Evolutionary conservation across 106 monocot species (phyloP).

Genomic region (Allium cepa): DNA sequence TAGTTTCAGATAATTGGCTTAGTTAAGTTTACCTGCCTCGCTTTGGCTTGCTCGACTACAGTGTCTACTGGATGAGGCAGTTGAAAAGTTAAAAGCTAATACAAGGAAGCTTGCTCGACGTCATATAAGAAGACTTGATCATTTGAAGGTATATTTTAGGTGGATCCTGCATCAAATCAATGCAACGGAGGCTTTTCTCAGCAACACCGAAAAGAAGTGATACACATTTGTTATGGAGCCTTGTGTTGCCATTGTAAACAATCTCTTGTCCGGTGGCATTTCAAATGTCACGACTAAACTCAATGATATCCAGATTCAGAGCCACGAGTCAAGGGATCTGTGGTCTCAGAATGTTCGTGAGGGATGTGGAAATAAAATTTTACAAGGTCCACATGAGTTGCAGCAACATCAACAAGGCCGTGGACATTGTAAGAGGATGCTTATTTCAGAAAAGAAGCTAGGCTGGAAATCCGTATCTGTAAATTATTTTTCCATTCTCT

Average conservation of each 20-base stretch:
- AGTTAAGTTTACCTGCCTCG: too few relatives aligned
- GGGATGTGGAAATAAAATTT: neutral
- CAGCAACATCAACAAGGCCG: too few relatives aligned
- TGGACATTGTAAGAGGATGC: too few relatives aligned
- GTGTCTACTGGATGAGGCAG: conserved; percentile 43
- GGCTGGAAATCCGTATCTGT: too few relatives aligned
- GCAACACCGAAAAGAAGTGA: conserved; percentile 48
- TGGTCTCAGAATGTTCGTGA: conserved; percentile 82
- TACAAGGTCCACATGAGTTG: too few relatives aligned
- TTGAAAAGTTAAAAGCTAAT: conserved; percentile 55
- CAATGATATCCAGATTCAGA: conserved; percentile 2
- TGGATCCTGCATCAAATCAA: conserved; percentile 74
- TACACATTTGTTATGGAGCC: conserved; percentile 42
- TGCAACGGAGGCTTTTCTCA: conserved; percentile 64
- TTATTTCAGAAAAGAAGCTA: too few relatives aligned
- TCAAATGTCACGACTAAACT: neutral
- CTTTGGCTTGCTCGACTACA: conserved; percentile 6
- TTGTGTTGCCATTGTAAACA: conserved; percentile 41
- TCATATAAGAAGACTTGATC: conserved; percentile 73
- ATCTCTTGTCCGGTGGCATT: conserved; percentile 33
- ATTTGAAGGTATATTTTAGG: conserved; percentile 56
- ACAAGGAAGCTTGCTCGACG: conserved; percentile 77
- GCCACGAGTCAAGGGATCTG: conserved; percentile 42
- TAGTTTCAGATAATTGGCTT: too few relatives aligned
- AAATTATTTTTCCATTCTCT: too few relatives aligned